Conservation (phyloP, 2,329 filamentous ascomycete genomes). For the Talaromyces amestolkiae region DNA sequence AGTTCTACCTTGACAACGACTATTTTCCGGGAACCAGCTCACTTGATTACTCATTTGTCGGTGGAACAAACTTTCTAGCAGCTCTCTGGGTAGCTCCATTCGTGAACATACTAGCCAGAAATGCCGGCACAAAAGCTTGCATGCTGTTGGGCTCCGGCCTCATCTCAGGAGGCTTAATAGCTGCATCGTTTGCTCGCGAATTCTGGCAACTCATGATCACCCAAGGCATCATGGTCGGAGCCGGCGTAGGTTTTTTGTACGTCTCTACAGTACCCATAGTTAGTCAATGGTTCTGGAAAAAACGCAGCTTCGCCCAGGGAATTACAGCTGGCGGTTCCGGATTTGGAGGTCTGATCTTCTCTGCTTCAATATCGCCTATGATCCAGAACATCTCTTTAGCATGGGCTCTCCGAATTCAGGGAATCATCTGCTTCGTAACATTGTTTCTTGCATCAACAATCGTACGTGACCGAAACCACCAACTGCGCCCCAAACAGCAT, state of each 20-base stretch:
- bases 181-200: neutral
- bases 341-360: neutral
- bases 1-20: neutral
- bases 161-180: neutral
- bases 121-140: conserved; percentile 6
- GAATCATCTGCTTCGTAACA: neutral
- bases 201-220: conserved; percentile 3
- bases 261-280: neutral
- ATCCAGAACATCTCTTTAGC: neutral
- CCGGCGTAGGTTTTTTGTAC: neutral
- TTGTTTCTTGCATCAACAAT: neutral
- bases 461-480: neutral
- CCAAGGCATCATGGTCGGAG: neutral
- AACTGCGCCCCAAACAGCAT: neutral
- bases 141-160: neutral
- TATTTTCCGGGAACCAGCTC: neutral
- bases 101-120: neutral
- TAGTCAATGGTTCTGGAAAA: conserved; percentile 3
- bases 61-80: neutral
- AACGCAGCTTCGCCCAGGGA: conserved; percentile 1
- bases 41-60: neutral
- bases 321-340: neutral
- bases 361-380: neutral
- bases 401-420: conserved; percentile 1
- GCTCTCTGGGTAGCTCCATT: neutral